Evolutionary conservation across 495 filamentous ascomycete genomes (phyloP).

Genomic region (Daldinia childiae): DNA sequence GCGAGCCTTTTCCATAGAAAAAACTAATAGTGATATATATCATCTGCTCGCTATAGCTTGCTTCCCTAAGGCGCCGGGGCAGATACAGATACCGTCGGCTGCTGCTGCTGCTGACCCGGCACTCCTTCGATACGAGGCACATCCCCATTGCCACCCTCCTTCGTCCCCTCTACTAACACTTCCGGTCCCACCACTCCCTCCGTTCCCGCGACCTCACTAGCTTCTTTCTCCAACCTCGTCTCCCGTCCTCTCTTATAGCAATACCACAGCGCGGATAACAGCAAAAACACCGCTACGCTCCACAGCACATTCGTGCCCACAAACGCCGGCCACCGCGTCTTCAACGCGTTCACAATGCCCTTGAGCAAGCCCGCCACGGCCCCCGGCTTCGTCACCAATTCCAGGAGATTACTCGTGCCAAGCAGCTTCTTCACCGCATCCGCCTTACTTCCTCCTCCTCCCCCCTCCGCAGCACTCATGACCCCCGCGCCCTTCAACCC

Average conservation of each 20-base stretch:
- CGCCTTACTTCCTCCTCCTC: not conserved
- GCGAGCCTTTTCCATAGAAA: not conserved
- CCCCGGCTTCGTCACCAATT: slow-evolving; percentile 86
- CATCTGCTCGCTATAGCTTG: not conserved
- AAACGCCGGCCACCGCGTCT: slow-evolving; percentile 72
- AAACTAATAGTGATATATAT: not conserved
- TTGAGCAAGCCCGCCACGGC: slow-evolving; percentile 82
- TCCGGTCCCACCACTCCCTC: not conserved
- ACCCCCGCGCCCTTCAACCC: not conserved
- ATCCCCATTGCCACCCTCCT: not conserved
- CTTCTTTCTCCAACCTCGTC: slow-evolving; percentile 77
- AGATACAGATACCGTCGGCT: slow-evolving; percentile 15
- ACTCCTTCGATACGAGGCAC: slow-evolving; percentile 4
- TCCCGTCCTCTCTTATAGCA: slow-evolving; percentile 94
- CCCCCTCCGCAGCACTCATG: not conserved
- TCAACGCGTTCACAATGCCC: slow-evolving; percentile 76
- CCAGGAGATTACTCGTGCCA: slow-evolving; percentile 65
- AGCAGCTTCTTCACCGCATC: slow-evolving; percentile 34
- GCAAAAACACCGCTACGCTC: slow-evolving; percentile 83
- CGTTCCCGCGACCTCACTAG: not conserved
- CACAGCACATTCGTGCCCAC: slow-evolving; percentile 86
- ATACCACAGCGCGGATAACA: slow-evolving; percentile 95
- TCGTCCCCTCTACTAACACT: not conserved
- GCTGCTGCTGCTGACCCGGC: not conserved
- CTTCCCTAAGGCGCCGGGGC: not conserved